Evolutionary conservation across 2,329 filamentous ascomycete species (phyloP).

Genomic region (Coniochaeta sp.): DNA sequence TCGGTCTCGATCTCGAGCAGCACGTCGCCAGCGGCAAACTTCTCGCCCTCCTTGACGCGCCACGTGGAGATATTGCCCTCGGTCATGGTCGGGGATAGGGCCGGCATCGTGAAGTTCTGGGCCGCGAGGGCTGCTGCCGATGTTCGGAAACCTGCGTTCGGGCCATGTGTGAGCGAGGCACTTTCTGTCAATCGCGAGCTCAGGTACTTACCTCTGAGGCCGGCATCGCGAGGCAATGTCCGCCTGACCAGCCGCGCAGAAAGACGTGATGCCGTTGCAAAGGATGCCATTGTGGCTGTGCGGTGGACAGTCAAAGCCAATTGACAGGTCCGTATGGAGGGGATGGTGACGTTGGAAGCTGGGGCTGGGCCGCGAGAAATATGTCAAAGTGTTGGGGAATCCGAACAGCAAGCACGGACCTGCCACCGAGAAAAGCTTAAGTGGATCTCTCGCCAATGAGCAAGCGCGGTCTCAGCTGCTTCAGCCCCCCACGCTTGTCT

Average conservation of each 20-base stretch:
- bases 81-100: conserved; percentile 87
- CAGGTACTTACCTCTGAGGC: conserved; percentile 44
- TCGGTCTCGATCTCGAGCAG: conserved; percentile 90
- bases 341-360: neutral
- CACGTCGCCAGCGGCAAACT: conserved; percentile 76
- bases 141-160: conserved; percentile 53
- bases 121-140: conserved; percentile 60
- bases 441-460: neutral
- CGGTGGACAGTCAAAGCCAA: conserved; percentile 9
- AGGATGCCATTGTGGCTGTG: conserved; percentile 53
- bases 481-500: neutral
- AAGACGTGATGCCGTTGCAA: conserved; percentile 56
- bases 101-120: conserved; percentile 86
- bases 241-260: conserved; percentile 53
- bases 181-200: neutral
- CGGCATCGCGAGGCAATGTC: conserved; percentile 45
- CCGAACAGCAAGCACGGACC: conserved; percentile 4
- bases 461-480: neutral
- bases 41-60: conserved; percentile 82
- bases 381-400: neutral
- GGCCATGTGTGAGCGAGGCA: conserved; percentile 3
- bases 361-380: neutral
- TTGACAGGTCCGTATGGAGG: conserved; percentile 3
- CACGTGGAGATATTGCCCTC: conserved; percentile 82
- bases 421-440: neutral